Conservation (phyloP, 441 rosid genomes). For the Cnidoscolus chayamansa region DNA sequence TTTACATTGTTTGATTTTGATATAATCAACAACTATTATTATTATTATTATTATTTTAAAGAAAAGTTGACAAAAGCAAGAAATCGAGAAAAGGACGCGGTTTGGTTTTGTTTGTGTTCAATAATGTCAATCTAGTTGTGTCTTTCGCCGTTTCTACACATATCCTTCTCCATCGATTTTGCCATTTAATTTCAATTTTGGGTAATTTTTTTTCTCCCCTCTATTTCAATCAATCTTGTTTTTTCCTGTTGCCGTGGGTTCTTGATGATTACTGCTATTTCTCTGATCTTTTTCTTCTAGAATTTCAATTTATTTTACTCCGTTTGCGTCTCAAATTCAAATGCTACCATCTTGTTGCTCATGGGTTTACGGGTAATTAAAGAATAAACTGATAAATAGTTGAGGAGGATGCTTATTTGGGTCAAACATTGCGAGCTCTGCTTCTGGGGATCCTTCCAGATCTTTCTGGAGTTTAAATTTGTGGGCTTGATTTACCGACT, state of each 20-base stretch:
- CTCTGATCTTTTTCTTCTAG: background rate
- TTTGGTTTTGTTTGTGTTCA: background rate
- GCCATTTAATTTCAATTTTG: background rate
- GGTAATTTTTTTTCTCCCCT: background rate
- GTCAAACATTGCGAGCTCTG: background rate
- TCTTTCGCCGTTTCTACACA: background rate
- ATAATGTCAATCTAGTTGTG: background rate
- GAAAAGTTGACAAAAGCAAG: background rate
- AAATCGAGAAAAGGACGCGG: background rate
- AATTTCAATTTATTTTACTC: background rate
- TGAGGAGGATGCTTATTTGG: background rate
- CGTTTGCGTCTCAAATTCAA: constrained; percentile 9
- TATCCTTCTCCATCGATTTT: background rate
- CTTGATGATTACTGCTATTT: background rate
- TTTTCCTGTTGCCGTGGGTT: background rate
- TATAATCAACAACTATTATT: background rate
- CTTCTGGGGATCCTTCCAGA: background rate
- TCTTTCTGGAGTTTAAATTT: constrained; percentile 1
- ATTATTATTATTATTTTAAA: background rate
- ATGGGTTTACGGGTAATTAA: background rate
- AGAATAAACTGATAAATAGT: background rate
- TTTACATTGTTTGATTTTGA: no score
- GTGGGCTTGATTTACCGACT: background rate
- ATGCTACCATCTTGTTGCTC: background rate
- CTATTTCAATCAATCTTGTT: background rate